Percentiles rank a stretch among this genome's conserved stretches.
phyloP scores from a whole-genome alignment of 768 basidiomycete genomes.

The Termitomyces sp. region DNA sequence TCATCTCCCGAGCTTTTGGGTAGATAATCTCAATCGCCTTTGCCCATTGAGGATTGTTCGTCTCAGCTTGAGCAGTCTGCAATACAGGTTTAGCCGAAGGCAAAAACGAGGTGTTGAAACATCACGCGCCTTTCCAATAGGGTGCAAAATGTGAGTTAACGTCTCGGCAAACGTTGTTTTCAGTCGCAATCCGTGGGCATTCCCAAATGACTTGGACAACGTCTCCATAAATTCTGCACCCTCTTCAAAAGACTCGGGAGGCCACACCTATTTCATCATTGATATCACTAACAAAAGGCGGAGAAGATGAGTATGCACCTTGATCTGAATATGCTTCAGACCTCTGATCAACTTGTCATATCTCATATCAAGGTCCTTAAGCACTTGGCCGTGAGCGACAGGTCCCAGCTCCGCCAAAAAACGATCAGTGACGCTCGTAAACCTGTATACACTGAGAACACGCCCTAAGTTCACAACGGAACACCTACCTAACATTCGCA shows the following conservation, averaged over 20 bases:
- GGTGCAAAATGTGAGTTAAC: constrained; percentile 70
- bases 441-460: constrained; percentile 37
- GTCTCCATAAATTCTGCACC: constrained; percentile 87
- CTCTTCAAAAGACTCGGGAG: constrained; percentile 88
- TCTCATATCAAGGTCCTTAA: constrained; percentile 75
- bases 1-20: constrained; percentile 79
- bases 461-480: not conserved
- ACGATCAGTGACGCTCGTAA: constrained; percentile 88
- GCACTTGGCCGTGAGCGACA: constrained; percentile 66
- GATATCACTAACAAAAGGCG: not conserved
- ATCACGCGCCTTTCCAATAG: constrained; percentile 73
- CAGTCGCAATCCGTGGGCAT: constrained; percentile 76
- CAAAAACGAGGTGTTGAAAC: not conserved
- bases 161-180: constrained; percentile 86
- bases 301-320: constrained; percentile 35
- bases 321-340: constrained; percentile 76
- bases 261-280: constrained; percentile 64
- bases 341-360: constrained; percentile 84
- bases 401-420: constrained; percentile 78
- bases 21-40: constrained; percentile 84
- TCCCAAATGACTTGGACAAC: constrained; percentile 75
- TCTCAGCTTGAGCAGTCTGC: constrained; percentile 91
- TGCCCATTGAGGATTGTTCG: constrained; percentile 92
- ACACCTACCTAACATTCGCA: constrained; percentile 67
- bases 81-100: constrained; percentile 1